Percentiles rank a stretch among this genome's conserved stretches.
These are phyloP conservation scores for Geranium incanum DNA, from an alignment of 441 rosid genomes.

Conservation along the genomic window DNA sequence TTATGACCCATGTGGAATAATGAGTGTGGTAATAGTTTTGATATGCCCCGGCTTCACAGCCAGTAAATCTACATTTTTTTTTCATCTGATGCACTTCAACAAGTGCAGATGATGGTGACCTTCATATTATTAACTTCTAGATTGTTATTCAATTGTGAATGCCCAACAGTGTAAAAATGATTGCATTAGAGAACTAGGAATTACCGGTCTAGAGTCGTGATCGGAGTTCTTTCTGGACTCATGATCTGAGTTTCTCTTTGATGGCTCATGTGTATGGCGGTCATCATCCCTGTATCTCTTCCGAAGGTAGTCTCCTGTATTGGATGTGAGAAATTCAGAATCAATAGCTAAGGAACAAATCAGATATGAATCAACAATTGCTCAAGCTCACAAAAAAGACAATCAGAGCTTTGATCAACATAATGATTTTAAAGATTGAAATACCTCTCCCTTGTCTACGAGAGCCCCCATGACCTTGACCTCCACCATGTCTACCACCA, in stretches of 20 bases:
- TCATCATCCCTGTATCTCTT: constrained; percentile 84
- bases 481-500: constrained; percentile 61
- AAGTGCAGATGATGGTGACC: no score
- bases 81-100: no score
- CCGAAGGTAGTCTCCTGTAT: constrained; percentile 51
- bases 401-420: background rate
- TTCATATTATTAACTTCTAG: no score
- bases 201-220: constrained; percentile 80
- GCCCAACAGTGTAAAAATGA: background rate
- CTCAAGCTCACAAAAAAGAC: constrained; percentile 5
- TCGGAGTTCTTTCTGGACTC: constrained; percentile 72
- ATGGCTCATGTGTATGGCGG: constrained; percentile 44
- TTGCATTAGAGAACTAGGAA: background rate
- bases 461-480: constrained; percentile 52
- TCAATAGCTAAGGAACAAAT: background rate
- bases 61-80: no score
- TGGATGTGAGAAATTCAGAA: background rate
- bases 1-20: no score
- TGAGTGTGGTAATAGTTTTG: no score
- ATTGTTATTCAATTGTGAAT: no score
- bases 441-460: constrained; percentile 53
- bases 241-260: constrained; percentile 48
- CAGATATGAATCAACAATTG: constrained; percentile 9
- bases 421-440: background rate
- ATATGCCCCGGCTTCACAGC: no score